Base-by-base conservation (phyloP, 805 yeast species). In the Saccharomyces mikatae region DNA sequence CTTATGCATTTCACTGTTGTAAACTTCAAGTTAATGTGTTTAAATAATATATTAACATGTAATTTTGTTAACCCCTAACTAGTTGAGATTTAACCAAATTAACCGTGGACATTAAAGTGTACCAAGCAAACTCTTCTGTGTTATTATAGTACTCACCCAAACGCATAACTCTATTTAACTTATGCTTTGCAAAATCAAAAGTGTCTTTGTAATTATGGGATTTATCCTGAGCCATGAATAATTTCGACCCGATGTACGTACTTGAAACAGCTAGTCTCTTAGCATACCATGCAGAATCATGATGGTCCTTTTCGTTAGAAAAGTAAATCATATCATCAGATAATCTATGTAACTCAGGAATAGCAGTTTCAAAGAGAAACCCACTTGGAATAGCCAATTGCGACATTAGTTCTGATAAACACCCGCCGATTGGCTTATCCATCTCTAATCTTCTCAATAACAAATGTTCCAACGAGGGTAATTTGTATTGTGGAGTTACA, bases 271-370 rank as follows among this genome's bases (percentile, higher is more conserved):
- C 79, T 14, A 86, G 73, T 59, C 99, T 76, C 65, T 90, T 87
- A n/a, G 95, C 75, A 69, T 92, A 92, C 99, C 99, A 92, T 3
- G 89, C 86, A 67, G 87, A 84, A 68, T 89, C 96, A 21, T 73
- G 61, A 49, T 64, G 63, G 59, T 83, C 83, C 22, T 94, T 80
- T 66, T 91, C 97, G 10, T 91, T 94, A 0, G 96, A 83, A 61
- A 81, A 82, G 69, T 72, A 89, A 48, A 88, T 80, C 56, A 92
- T 76, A 66, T 94, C 98, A 71, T 92, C 98, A 11, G 89, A 78
- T 54, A 91, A 75, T 52, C 80, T 78, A 61, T 83, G 86, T 54
- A 94, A 77, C 64, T 89, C 95, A 41, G 79, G 80, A 50, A 87
- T 62, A 0, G 94, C 80, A 29, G 65, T 60, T 3, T 74, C 67